These are phyloP conservation scores for Torulaspora quercuum DNA, from an alignment of 805 yeast species.

Conservation along the genomic window DNA sequence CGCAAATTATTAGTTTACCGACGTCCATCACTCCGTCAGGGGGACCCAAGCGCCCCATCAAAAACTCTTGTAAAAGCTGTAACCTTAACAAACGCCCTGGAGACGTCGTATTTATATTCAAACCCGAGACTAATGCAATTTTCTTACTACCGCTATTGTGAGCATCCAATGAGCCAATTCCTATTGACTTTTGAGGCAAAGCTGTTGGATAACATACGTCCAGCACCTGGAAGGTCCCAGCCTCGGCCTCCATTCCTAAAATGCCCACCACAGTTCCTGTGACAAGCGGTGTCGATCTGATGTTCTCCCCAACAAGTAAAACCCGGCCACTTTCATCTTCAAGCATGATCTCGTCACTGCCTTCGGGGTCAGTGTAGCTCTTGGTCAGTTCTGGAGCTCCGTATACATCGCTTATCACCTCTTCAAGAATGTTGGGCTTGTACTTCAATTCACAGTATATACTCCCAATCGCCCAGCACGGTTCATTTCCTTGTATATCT, in stretches of 20 bases:
- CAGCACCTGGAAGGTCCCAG: slow-evolving; percentile 80
- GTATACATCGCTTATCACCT: slow-evolving; percentile 56
- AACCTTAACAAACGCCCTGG: slow-evolving; percentile 43
- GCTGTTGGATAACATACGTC: slow-evolving; percentile 72
- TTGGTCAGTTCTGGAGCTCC: slow-evolving; percentile 42
- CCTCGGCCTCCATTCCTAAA: slow-evolving; percentile 76
- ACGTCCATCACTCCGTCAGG: slow-evolving; percentile 33
- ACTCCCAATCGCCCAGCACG: slow-evolving; percentile 84
- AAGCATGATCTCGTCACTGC: slow-evolving; percentile 59
- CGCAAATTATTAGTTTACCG: slow-evolving; percentile 62
- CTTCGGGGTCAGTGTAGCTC: slow-evolving; percentile 53
- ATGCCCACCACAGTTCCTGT: slow-evolving; percentile 89
- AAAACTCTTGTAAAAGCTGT: slow-evolving; percentile 62
- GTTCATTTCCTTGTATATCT: slow-evolving; percentile 41
- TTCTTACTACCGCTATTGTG: slow-evolving; percentile 37
- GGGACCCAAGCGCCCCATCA: slow-evolving; percentile 64
- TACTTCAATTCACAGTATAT: slow-evolving; percentile 76
- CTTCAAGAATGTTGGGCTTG: slow-evolving; percentile 81
- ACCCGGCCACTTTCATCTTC: slow-evolving; percentile 95
- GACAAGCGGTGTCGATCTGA: slow-evolving; percentile 57
- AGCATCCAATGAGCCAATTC: slow-evolving; percentile 13
- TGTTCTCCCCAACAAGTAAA: slow-evolving; percentile 57
- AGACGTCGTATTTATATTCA: slow-evolving; percentile 49
- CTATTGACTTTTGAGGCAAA: slow-evolving; percentile 50
- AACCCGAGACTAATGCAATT: slow-evolving; percentile 75